Evolutionary conservation across 2,329 filamentous ascomycete genomes (phyloP).

Genomic region (Verticillium klebahnii): DNA sequence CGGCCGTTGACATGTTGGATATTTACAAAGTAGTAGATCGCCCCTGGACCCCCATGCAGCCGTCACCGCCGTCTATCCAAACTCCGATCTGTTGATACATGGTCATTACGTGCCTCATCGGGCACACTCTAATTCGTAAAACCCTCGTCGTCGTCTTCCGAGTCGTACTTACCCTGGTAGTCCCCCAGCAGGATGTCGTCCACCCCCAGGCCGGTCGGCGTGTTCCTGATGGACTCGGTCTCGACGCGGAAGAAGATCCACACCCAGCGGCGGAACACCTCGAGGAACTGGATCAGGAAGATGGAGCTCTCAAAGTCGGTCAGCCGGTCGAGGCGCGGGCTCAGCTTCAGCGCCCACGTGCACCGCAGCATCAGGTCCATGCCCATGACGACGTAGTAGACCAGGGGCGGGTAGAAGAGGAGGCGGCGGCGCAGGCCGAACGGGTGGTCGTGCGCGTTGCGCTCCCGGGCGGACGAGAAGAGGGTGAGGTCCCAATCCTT

Average conservation of each 20-base stretch:
- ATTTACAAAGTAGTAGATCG: background rate
- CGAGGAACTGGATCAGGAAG: slow-evolving; percentile 80
- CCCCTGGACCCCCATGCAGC: background rate
- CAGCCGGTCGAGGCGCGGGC: slow-evolving; percentile 74
- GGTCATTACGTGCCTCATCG: background rate
- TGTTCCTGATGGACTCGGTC: slow-evolving; percentile 76
- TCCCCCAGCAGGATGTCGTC: slow-evolving; percentile 75
- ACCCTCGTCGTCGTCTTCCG: background rate
- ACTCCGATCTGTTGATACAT: background rate
- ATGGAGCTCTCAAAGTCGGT: slow-evolving; percentile 85
- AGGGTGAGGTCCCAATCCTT: slow-evolving; percentile 96
- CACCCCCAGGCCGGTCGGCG: slow-evolving; percentile 44
- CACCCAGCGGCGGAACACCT: slow-evolving; percentile 85
- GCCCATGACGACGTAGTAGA: slow-evolving; percentile 80
- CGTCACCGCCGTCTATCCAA: background rate
- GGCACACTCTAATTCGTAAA: background rate
- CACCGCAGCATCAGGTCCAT: slow-evolving; percentile 79
- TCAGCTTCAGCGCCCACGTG: slow-evolving; percentile 88
- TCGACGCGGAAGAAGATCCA: slow-evolving; percentile 97
- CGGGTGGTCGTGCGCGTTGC: slow-evolving; percentile 48
- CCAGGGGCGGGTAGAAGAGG: slow-evolving; percentile 62
- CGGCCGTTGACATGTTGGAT: too few relatives aligned
- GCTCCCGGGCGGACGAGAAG: slow-evolving; percentile 50
- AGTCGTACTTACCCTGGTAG: slow-evolving; percentile 41
- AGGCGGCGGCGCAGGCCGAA: slow-evolving; percentile 74